Base-by-base conservation (phyloP, 164 flowering plant genomes). In the Umbilicus rupestris region DNA sequence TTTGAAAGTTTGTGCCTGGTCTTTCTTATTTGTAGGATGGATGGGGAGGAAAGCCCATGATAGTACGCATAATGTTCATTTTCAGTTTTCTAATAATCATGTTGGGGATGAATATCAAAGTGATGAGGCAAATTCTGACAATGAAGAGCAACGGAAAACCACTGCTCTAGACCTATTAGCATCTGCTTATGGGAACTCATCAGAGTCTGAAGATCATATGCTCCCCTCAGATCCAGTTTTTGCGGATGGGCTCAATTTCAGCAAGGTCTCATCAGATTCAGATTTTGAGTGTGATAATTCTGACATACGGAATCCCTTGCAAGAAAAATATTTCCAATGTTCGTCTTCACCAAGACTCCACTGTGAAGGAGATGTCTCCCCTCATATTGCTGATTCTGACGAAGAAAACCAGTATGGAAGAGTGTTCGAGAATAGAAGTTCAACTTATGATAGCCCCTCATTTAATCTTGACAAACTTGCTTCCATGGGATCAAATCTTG, bases 121-220 rank as follows among this genome's bases (percentile, higher is more conserved):
- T 66, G 64, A 37, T 65, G 73, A 71, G 70, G 60, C 22, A 22
- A 71, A 66, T 71, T 74, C 77, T 35, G 71, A 70, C 76, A 57
- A 76, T 63, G 76, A 73, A 64, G 74, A 35, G 46, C 63, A 65
- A 17, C 65, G 2, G 28, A 76, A 67, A 70, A 76, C 79, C 66
- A 82, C 96, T 39, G 82, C 99, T 55, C 92, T 95, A 69, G 87
- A 84, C 49, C 77, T 95, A 17, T 76, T 95, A 64, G 99, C 96
- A 70, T 71, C 73, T 72, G 77, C 79, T 33, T 92, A 95, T 78
- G 97, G 90, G 68, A 74, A 83, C 71, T 82, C 90, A 47, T 91
- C 96, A 19, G 99, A 95, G 62, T 88, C 97, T 64, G 99, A 92
- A 57, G 90, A 85, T 41, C 90, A 85, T 33, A 77, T 70, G n/a